phyloP scores from a whole-genome alignment of 192 early-diverging fungal genomes.

The Coemansia sp. region DNA sequence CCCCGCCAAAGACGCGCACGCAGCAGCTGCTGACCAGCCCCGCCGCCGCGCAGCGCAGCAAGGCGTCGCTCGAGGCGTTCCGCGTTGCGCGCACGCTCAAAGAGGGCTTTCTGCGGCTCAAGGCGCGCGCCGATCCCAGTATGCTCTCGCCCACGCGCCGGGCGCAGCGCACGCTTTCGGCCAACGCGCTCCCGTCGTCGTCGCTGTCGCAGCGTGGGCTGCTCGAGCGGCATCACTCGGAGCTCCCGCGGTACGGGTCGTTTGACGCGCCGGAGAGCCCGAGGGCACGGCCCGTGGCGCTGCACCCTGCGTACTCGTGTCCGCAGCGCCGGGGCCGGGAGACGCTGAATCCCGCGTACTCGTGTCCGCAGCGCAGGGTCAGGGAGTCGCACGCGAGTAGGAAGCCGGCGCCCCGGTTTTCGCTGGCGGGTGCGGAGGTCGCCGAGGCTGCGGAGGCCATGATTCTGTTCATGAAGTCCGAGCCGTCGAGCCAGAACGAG shows the following conservation, averaged over 20 bases:
- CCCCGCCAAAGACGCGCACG: constrained; percentile 22
- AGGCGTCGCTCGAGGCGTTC: constrained; percentile 35
- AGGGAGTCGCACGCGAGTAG: neutral
- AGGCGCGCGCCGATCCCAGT: constrained; percentile 28
- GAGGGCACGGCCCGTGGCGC: neutral
- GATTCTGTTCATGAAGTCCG: constrained; percentile 41
- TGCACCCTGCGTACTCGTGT: constrained; percentile 20
- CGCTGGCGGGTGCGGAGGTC: constrained; percentile 8
- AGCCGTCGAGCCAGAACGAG: constrained; percentile 22
- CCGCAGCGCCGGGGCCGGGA: constrained; percentile 17
- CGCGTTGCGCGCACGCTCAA: constrained; percentile 43
- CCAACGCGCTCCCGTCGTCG: neutral
- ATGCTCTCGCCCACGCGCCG: constrained; percentile 1
- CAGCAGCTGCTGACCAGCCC: constrained; percentile 31
- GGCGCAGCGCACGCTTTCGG: constrained; percentile 32
- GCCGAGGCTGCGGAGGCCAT: constrained; percentile 42
- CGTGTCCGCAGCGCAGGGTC: constrained; percentile 26
- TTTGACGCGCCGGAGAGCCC: neutral
- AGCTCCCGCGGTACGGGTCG: constrained; percentile 15
- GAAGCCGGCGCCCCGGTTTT: constrained; percentile 10
- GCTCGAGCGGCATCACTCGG: constrained; percentile 31
- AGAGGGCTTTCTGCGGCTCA: constrained; percentile 40
- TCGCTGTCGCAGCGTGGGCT: constrained; percentile 2
- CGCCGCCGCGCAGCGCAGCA: constrained; percentile 31
- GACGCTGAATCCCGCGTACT: constrained; percentile 10